Base-by-base conservation (phyloP, 306 rosid species). In the Comarum palustre region DNA sequence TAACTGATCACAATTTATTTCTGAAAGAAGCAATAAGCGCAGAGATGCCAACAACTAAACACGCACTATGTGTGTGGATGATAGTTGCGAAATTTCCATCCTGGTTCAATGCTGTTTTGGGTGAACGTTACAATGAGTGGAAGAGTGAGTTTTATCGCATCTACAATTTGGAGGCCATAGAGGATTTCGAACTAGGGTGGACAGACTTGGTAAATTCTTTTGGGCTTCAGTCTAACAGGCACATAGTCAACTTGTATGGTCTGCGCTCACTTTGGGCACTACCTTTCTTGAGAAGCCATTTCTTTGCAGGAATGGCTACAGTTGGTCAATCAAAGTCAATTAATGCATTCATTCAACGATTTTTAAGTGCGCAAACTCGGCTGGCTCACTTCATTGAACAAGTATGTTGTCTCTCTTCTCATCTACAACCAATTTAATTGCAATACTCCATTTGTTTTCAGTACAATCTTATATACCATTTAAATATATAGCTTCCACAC, bases 11-110 rank as follows among this genome's bases (percentile, higher is more conserved):
- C 80, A 93, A 86, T 73, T 71, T 79, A 84, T 89, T 91, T 84
- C 97, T 93, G 73, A 93, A 93, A 85, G 98, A 90, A 75, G 98
- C 96, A 78, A 80, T 93, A 75, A 73, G 88, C 74, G 75, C 80
- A 72, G 98, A 90, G 80, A 77, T 93, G 83, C 90, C 94, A 11
- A 61, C 87, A 70, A 83, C 92, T 46, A 90, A 90, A 68, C 98
- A 93, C 71, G 97, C 90, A 19, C 89, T 93, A 72, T 93, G 98
- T 83, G 88, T 93, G 81, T 93, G 98, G 97, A 90, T 90, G 98
- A 93, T 93, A 76, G 97, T 89, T 75, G 97, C 94, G 7, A 93
- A 93, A 80, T 93, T 93, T 84, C 97, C 97, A 36, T 93, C 98
- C 50, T 93, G 98, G 98, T 93, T 90, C 83, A 93, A 91, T 87